Conservation (phyloP, 805 yeast genomes). For the Starmerella stellata region DNA sequence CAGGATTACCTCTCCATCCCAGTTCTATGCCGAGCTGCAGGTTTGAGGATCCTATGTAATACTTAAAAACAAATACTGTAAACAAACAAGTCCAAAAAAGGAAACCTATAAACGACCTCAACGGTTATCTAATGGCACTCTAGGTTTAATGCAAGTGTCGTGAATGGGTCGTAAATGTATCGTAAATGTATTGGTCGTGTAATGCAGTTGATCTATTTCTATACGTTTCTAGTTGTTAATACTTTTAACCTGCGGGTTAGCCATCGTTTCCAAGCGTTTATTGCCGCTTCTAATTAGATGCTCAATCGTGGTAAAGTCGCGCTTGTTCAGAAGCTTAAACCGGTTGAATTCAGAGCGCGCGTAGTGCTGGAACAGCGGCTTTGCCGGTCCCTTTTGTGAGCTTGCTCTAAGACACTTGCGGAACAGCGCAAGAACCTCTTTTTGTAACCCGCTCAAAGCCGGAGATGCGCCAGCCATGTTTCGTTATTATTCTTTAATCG, state of each 20-base stretch:
- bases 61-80: too few relatives aligned
- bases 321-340: conserved; percentile 39
- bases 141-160: too few relatives aligned
- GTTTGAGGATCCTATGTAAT: too few relatives aligned
- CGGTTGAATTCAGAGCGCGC: conserved; percentile 47
- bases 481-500: background rate
- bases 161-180: too few relatives aligned
- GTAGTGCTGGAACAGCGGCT: conserved; percentile 29
- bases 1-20: too few relatives aligned
- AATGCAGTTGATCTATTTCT: too few relatives aligned
- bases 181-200: too few relatives aligned
- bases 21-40: too few relatives aligned
- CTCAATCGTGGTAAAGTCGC: conserved; percentile 73
- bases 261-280: conserved; percentile 52
- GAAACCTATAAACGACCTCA: too few relatives aligned
- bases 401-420: conserved; percentile 32
- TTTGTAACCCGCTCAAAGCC: conserved; percentile 24
- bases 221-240: conserved; percentile 24
- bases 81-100: too few relatives aligned
- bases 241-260: conserved; percentile 53
- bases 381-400: conserved; percentile 34
- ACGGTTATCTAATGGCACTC: too few relatives aligned
- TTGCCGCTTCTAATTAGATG: conserved; percentile 63
- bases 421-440: conserved; percentile 31
- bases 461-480: background rate